phyloP scores from a whole-genome alignment of 441 rosid species.

The Gossypium lobatum region DNA sequence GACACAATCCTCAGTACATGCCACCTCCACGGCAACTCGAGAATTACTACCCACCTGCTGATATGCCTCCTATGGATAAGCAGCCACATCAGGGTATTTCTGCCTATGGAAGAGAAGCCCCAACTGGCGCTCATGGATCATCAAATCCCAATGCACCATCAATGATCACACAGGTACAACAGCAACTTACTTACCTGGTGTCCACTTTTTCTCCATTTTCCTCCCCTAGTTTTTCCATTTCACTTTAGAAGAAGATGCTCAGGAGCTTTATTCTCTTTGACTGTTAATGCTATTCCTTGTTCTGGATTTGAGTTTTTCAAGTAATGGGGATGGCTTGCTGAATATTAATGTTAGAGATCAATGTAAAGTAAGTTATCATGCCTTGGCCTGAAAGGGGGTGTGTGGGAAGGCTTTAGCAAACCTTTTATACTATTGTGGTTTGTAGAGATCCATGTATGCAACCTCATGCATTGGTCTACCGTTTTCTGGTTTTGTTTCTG shows the following conservation, averaged over 20 bases:
- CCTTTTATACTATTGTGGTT: not conserved
- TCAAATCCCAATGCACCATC: constrained; percentile 66
- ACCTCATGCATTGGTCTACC: not conserved
- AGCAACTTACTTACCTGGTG: not conserved
- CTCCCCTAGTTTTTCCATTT: constrained; percentile 28
- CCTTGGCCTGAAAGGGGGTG: not conserved
- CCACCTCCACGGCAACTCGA: constrained; percentile 78
- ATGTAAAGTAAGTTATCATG: not conserved
- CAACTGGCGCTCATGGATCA: constrained; percentile 55
- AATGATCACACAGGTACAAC: constrained; percentile 80
- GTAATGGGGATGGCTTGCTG: not conserved
- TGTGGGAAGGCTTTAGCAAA: not conserved
- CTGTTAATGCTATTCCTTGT: not conserved
- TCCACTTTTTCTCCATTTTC: not conserved
- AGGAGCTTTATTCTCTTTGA: not conserved
- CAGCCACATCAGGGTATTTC: constrained; percentile 94
- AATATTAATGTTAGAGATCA: not conserved
- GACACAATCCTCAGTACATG: constrained; percentile 71
- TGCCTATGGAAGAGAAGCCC: constrained; percentile 91
- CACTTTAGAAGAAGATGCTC: constrained; percentile 21
- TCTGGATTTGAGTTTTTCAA: not conserved
- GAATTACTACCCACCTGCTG: constrained; percentile 69
- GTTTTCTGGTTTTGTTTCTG: not conserved
- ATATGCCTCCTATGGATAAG: constrained; percentile 79
- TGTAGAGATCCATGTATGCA: not conserved